Evolutionary conservation across 2,329 filamentous ascomycete genomes (phyloP).

Genomic region (Sporothrix mexicana): DNA sequence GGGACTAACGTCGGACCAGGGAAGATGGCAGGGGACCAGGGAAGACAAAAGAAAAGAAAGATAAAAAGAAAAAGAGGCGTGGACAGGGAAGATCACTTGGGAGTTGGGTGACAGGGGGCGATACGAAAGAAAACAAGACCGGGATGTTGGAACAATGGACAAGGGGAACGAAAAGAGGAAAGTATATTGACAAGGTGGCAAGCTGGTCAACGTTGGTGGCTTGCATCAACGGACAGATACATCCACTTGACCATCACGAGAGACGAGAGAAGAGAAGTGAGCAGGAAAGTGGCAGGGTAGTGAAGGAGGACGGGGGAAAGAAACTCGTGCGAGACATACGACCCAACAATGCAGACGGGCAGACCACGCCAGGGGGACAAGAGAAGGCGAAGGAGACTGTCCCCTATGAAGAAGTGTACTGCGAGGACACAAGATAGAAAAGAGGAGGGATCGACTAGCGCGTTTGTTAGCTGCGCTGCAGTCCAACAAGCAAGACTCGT

Average conservation of each 20-base stretch:
- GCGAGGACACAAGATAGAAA: background rate
- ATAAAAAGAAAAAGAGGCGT: background rate
- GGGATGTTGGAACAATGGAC: background rate
- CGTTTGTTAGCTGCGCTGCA: background rate
- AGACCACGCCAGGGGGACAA: conserved; percentile 1
- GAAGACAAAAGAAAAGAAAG: background rate
- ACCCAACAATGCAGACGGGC: background rate
- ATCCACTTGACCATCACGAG: background rate
- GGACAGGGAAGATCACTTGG: background rate
- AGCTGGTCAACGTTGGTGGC: background rate
- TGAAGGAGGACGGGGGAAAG: background rate
- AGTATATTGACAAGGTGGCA: background rate
- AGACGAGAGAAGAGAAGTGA: background rate
- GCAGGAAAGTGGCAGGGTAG: background rate
- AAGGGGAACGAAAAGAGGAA: background rate
- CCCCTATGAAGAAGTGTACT: background rate
- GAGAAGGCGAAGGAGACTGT: background rate
- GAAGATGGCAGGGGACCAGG: background rate
- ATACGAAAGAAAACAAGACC: background rate
- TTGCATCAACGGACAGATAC: background rate
- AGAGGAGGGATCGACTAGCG: conserved; percentile 15
- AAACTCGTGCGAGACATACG: background rate
- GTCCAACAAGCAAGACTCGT: background rate
- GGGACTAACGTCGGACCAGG: background rate
- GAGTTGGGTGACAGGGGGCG: background rate